Conservation (phyloP, 306 rosid species). For the Neltuma alba region DNA sequence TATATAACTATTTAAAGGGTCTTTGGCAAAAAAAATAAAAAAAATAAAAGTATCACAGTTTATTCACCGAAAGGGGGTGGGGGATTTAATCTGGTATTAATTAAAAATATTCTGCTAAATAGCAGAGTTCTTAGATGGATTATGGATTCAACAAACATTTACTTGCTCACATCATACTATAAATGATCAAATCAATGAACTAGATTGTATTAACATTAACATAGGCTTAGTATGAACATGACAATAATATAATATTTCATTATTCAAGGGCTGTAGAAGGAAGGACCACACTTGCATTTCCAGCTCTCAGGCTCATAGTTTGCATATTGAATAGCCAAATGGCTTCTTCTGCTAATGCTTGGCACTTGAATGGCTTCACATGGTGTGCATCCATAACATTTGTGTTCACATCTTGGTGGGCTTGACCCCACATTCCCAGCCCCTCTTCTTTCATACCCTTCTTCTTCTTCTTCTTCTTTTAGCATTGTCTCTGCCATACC, state of each 20-base stretch:
- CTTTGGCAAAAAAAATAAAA: too few relatives aligned
- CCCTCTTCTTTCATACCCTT: conserved; percentile 40
- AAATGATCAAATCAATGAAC: background rate
- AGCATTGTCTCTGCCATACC: conserved; percentile 32
- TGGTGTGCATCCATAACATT: conserved; percentile 89
- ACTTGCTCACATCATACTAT: background rate
- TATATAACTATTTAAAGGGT: too few relatives aligned
- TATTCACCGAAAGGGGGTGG: too few relatives aligned
- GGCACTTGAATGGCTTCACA: conserved; percentile 95
- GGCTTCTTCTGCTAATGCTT: conserved; percentile 51
- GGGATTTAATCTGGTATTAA: background rate
- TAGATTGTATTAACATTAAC: background rate
- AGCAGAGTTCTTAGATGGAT: background rate
- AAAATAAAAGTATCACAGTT: too few relatives aligned
- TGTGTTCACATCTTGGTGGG: conserved; percentile 91
- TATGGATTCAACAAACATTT: background rate
- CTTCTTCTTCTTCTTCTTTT: conserved; percentile 34
- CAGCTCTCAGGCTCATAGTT: conserved; percentile 96
- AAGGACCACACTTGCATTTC: conserved; percentile 99
- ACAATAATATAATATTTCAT: background rate
- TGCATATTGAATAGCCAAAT: conserved; percentile 66
- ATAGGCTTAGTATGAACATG: background rate
- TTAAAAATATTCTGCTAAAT: background rate
- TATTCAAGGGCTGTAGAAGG: conserved; percentile 76
- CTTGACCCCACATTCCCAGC: conserved; percentile 77